These are phyloP conservation scores for Ogataea saltuana DNA, from an alignment of 805 yeast species.

Conservation along the genomic window DNA sequence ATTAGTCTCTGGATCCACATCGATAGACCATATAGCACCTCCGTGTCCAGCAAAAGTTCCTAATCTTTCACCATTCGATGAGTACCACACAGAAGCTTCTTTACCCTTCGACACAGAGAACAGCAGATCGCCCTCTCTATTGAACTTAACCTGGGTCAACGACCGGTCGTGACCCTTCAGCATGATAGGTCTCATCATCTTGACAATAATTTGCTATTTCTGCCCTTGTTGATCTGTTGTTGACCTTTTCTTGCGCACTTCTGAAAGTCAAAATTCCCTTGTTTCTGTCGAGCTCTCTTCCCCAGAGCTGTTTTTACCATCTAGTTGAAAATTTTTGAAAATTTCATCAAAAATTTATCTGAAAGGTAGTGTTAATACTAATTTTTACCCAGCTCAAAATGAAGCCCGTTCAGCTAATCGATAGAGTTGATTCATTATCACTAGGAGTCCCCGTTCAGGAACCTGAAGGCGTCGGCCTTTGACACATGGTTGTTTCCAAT, in stretches of 20 bases:
- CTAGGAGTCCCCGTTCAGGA: neutral
- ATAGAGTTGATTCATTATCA: neutral
- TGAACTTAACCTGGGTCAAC: slow-evolving; percentile 91
- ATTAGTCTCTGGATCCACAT: slow-evolving; percentile 69
- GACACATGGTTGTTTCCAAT: neutral
- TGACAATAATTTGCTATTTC: slow-evolving; percentile 11
- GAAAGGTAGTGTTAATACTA: slow-evolving; percentile 3
- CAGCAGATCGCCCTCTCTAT: slow-evolving; percentile 91
- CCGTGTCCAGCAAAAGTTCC: slow-evolving; percentile 89
- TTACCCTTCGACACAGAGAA: slow-evolving; percentile 92
- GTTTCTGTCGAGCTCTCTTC: slow-evolving; percentile 2
- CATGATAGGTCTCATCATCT: slow-evolving; percentile 63
- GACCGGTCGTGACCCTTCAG: slow-evolving; percentile 97
- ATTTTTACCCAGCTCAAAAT: neutral
- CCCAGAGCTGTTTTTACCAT: slow-evolving; percentile 4
- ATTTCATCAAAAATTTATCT: slow-evolving; percentile 2
- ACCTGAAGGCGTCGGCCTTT: slow-evolving; percentile 3
- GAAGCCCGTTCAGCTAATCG: neutral
- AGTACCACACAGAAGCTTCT: slow-evolving; percentile 88
- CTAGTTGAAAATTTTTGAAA: slow-evolving; percentile 10
- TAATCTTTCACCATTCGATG: slow-evolving; percentile 93
- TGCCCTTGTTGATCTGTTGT: neutral
- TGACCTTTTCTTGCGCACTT: neutral
- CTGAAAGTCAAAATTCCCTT: too few species aligned
- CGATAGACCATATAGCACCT: slow-evolving; percentile 96